phyloP scores from a whole-genome alignment of 805 yeast genomes.

The Hanseniaspora clermontiae region DNA sequence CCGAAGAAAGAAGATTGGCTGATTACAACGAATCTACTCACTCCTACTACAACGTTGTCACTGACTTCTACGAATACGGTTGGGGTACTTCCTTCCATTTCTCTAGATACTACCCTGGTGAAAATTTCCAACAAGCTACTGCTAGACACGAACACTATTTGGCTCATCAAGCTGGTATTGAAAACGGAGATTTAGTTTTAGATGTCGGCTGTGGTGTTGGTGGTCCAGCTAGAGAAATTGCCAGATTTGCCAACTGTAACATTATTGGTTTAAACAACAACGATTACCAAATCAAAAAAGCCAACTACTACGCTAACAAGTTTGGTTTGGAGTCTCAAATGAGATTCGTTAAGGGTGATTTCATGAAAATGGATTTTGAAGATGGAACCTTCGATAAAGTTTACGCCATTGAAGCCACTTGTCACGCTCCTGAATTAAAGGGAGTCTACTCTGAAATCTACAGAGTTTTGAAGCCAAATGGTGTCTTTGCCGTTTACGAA shows the following conservation, averaged over 20 bases:
- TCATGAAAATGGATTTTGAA: constrained; percentile 97
- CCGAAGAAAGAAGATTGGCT: constrained; percentile 58
- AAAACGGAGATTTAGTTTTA: constrained; percentile 70
- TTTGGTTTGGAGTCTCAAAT: constrained; percentile 59
- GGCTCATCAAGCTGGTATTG: constrained; percentile 73
- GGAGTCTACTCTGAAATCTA: constrained; percentile 92
- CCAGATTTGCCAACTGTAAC: constrained; percentile 76
- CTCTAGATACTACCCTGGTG: constrained; percentile 86
- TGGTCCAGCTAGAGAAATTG: constrained; percentile 95
- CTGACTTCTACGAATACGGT: constrained; percentile 97
- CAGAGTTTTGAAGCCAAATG: constrained; percentile 95
- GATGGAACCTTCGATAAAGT: constrained; percentile 87
- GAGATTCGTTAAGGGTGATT: constrained; percentile 88
- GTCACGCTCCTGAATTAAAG: constrained; percentile 90
- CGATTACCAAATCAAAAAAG: constrained; percentile 92
- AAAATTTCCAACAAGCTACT: constrained; percentile 82
- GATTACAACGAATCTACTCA: constrained; percentile 87
- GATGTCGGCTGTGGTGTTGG: constrained; percentile 99
- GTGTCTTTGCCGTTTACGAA: constrained; percentile 93
- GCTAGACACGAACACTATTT: constrained; percentile 96
- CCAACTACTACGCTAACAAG: constrained; percentile 61
- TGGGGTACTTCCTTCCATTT: constrained; percentile 99
- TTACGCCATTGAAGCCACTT: constrained; percentile 97
- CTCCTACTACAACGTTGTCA: constrained; percentile 91
- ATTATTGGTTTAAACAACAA: constrained; percentile 90